Evolutionary conservation across 2,329 filamentous ascomycete species (phyloP), one percentile per base, ranked within the genome.

Genomic region (Aspergillus persii): DNA sequence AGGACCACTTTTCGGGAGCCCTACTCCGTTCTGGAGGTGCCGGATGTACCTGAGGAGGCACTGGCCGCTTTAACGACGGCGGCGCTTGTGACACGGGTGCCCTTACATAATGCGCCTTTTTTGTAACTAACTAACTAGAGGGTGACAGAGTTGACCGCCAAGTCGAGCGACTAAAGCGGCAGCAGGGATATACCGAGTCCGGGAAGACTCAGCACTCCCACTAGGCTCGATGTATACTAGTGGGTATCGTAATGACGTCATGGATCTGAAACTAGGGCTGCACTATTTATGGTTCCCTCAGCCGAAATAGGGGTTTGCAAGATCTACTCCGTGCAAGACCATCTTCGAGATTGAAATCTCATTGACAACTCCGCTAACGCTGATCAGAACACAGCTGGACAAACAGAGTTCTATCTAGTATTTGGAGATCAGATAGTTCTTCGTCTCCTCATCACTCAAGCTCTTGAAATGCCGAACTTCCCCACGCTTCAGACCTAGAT

Each of bases 1-100:
- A 53, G 48, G 58, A 50, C 36, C 57, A 36, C 50, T 26, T 39
- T 33, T 33, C 44, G 53, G 36, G 27, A 33, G 36, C 53, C 41
- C 36, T 44, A 41, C 39, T 41, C 18, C 18, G 18, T 23, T 23
- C 18, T 23, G 18, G 36, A 44, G n/a, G 27, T 11, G 29, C 18
- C n/a, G 36, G 15, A 2, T 12, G 36, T 41, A n/a, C 36, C 36
- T 41, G 36, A 41, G 36, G 36, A 15, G 36, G 15, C 36, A 2
- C 36, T n/a, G 36, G 36, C 36, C 36, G 36, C 36, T 41, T 41
- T 41, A 41, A 12, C 15, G 12, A 6, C 12, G 15, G 12, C 12
- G 15, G 15, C 36, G 15, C 36, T n/a, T 31, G 30, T 31, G 30
- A 31, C 30, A 31, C 3, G 30, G 6, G 8, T 31, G 30, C 30